Evolutionary conservation across 106 monocot species (phyloP), one percentile per base, ranked within the genome.

Genomic region (Narthecium ossifragum): DNA sequence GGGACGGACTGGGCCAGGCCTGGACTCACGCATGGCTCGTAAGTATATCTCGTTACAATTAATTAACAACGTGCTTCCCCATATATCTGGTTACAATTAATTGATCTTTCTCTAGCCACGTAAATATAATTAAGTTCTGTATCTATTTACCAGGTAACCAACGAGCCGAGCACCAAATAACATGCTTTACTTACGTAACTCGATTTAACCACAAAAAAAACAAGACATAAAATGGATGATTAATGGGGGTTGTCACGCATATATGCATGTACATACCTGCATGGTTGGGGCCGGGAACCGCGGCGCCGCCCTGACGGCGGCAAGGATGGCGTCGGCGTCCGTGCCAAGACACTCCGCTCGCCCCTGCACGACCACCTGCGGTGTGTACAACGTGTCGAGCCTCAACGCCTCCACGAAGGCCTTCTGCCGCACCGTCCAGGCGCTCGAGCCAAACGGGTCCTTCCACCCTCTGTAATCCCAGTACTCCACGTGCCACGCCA

Each of bases 401-500:
- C 77, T 47, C 46, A 93, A 59, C 14, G 73, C 31, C 72, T 88
- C 88, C 46, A 85, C 93, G 60, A 79, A 85, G 10, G 88, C 73
- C 85, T 93, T 93, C 76, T 93, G 93, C 39, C 93, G 69, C 41
- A 93, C 93, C 3, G 93, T 85, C 88, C 88, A 93, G 7, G 43
- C 54, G 77, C 84, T 93, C 20, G 79, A 79, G 6, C 70, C 93
- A 62, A 81, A 93, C 0, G 81, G 84, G 51, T 93, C 93, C 85
- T 88, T 85, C 93, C 93, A 93, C 15, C 93, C 93, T 5, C 76
- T 27, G 69, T 93, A 82, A 40, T 93, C 93, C 93, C 88, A 93
- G 65, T 88, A 88, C 43, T 93, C 93, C 51, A 93, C 93, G 74
- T 93, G 93, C 67, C 85, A 88, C 23, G 43, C 78, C 39, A 93